phyloP scores from a whole-genome alignment of 345 rosid genomes.

The Syzygium aromaticum region DNA sequence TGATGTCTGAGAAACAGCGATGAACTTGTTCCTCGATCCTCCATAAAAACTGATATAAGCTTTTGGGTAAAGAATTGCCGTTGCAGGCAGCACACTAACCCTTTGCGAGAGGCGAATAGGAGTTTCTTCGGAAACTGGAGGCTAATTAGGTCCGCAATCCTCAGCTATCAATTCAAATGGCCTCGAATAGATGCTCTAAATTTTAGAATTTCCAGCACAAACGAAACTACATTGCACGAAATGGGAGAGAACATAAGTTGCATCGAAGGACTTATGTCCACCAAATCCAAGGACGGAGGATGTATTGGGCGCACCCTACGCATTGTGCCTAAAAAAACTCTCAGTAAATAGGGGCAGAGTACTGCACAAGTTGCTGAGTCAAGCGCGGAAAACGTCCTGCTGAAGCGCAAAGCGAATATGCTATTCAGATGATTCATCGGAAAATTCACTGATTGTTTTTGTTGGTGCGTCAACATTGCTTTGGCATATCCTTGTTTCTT shows the following conservation, averaged over 20 bases:
- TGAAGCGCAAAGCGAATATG: not conserved
- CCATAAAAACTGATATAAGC: not conserved
- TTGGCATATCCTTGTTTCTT: not conserved
- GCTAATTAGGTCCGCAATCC: not conserved
- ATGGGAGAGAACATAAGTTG: not conserved
- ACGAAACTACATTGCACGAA: not conserved
- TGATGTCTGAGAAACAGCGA: not conserved
- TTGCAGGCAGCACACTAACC: not conserved
- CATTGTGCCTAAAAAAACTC: not conserved
- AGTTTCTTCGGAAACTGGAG: not conserved
- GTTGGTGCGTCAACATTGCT: not conserved
- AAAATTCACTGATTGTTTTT: not conserved
- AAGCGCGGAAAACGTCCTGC: not conserved
- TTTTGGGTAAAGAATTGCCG: not conserved
- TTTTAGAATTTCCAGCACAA: not conserved
- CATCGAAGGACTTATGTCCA: not conserved
- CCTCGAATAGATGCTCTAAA: not conserved
- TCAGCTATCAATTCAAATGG: not conserved
- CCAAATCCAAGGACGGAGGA: not conserved
- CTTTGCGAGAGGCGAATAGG: not conserved
- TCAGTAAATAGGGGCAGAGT: not conserved
- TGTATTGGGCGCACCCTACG: not conserved
- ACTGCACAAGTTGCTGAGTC: not conserved
- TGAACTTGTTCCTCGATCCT: rapidly evolving
- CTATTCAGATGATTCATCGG: not conserved